These are phyloP conservation scores for Bombardia bombarda DNA, from an alignment of 495 filamentous ascomycete genomes.

Conservation along the genomic window DNA sequence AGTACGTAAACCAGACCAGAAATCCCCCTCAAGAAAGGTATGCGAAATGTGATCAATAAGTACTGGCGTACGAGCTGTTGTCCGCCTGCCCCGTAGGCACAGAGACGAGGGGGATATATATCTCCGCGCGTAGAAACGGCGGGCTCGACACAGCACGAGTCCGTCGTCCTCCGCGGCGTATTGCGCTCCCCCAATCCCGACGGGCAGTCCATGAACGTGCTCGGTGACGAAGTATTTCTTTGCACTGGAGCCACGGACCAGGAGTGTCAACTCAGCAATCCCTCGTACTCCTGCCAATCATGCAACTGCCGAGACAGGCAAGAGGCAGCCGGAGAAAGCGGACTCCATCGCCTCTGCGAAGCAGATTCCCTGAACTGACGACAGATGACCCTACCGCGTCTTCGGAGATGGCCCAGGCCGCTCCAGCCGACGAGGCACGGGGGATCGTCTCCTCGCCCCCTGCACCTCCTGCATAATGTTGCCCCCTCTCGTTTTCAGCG, in stretches of 20 bases:
- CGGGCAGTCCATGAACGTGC: not conserved
- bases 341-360: constrained; percentile 1
- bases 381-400: constrained; percentile 1
- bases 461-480: not conserved
- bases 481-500: not conserved
- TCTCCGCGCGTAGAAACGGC: not conserved
- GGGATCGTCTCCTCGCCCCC: not conserved
- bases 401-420: not conserved
- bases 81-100: not conserved
- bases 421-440: not conserved
- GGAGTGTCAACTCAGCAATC: not conserved
- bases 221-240: not conserved
- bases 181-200: not conserved
- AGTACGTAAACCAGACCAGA: too few relatives aligned
- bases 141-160: not conserved
- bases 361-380: constrained; percentile 1
- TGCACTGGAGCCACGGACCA: not conserved
- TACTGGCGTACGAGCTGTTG: not conserved
- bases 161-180: not conserved
- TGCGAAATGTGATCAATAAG: not conserved
- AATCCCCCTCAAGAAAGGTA: too few relatives aligned
- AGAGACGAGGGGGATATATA: not conserved
- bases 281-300: not conserved
- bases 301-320: not conserved
- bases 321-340: not conserved